Conservation (phyloP, 2,329 filamentous ascomycete genomes). For the Lasiodiplodia citricola region DNA sequence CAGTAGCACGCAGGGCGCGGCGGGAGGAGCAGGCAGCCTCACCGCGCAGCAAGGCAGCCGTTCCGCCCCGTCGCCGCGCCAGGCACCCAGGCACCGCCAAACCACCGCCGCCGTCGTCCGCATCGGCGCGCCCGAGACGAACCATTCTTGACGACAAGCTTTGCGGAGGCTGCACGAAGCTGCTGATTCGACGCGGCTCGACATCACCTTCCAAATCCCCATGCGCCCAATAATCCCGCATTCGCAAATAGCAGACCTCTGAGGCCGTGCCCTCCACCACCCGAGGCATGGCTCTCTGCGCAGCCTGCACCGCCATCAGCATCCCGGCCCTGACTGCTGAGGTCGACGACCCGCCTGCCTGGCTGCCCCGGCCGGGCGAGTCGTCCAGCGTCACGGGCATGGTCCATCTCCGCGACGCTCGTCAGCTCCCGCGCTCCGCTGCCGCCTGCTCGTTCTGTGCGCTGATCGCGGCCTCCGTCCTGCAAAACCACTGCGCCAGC, state of each 20-base stretch:
- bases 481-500: slow-evolving; percentile 29
- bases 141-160: not conserved
- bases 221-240: slow-evolving; percentile 18
- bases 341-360: slow-evolving; percentile 30
- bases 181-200: slow-evolving; percentile 13
- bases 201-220: slow-evolving; percentile 13
- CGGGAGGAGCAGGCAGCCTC: not conserved
- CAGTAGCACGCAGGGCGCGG: not conserved
- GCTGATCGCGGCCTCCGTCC: slow-evolving; percentile 31
- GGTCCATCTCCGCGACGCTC: slow-evolving; percentile 31
- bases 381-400: slow-evolving; percentile 30
- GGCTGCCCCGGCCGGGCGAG: slow-evolving; percentile 30
- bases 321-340: slow-evolving; percentile 27
- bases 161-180: not conserved
- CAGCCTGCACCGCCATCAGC: slow-evolving; percentile 29
- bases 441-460: slow-evolving; percentile 31
- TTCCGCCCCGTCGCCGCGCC: not conserved
- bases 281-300: slow-evolving; percentile 32
- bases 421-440: slow-evolving; percentile 15
- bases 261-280: slow-evolving; percentile 20
- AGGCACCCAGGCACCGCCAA: slow-evolving; percentile 2
- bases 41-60: not conserved
- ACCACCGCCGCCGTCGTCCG: not conserved
- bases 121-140: slow-evolving; percentile 11
- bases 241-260: slow-evolving; percentile 17